Percentiles rank a stretch among this genome's conserved stretches.
Conservation (phyloP, 495 filamentous ascomycete genomes). For the Patellaria atrata region DNA sequence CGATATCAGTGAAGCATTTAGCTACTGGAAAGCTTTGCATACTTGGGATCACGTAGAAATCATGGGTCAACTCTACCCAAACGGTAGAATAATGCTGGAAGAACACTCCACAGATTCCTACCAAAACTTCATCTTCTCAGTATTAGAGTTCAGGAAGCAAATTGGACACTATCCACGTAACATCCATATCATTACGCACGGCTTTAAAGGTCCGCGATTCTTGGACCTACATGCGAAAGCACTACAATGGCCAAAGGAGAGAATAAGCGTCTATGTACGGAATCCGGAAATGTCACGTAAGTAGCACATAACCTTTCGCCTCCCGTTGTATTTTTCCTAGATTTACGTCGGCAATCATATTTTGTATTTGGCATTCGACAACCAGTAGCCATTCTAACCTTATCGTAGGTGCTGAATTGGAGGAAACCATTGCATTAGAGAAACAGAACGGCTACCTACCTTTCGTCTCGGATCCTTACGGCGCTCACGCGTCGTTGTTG, state of each 20-base stretch:
- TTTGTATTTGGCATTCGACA: too few species aligned
- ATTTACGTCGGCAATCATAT: too few species aligned
- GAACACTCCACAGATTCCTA: constrained; percentile 28
- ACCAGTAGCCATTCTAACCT: too few species aligned
- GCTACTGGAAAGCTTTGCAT: constrained; percentile 20
- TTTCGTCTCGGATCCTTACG: too few species aligned
- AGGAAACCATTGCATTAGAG: too few species aligned
- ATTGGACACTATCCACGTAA: constrained; percentile 20
- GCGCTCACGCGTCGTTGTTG: too few species aligned
- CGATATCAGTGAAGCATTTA: constrained; percentile 20
- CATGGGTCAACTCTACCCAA: constrained; percentile 4
- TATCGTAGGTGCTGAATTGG: too few species aligned
- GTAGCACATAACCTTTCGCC: too few species aligned
- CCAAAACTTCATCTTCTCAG: constrained; percentile 30
- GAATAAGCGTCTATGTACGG: constrained; percentile 23
- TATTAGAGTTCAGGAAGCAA: constrained; percentile 20
- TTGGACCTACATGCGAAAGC: constrained; percentile 24
- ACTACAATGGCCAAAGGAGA: constrained; percentile 22
- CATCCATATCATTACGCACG: constrained; percentile 26
- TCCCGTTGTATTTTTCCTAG: too few species aligned
- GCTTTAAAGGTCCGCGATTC: constrained; percentile 26
- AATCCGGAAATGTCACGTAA: constrained; percentile 20
- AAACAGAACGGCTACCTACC: too few species aligned
- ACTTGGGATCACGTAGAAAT: constrained; percentile 1
- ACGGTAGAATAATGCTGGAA: constrained; percentile 17